Evolutionary conservation across 225 moss, liverwort and hornwort species (phyloP).

Genomic region (Straminergon stramineum): DNA sequence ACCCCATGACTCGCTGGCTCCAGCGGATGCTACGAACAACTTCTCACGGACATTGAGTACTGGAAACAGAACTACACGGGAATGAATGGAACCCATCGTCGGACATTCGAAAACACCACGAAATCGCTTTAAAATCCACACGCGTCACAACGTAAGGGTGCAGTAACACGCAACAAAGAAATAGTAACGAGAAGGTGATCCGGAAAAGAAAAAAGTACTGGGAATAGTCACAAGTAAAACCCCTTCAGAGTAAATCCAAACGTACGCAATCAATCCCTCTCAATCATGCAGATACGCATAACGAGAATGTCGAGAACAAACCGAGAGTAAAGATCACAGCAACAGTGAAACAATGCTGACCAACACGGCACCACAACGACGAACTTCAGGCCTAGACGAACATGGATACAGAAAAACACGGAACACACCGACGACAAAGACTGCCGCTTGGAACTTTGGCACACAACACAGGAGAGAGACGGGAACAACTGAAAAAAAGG

Average conservation of each 20-base stretch:
- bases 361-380: not conserved
- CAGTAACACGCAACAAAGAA: not conserved
- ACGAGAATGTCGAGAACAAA: not conserved
- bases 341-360: not conserved
- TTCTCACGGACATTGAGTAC: not conserved
- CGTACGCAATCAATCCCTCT: not conserved
- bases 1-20: not conserved
- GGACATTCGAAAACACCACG: not conserved
- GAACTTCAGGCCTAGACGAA: not conserved
- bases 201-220: not conserved
- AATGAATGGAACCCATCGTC: not conserved
- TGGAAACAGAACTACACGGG: not conserved
- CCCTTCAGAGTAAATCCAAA: not conserved
- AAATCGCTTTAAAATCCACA: not conserved
- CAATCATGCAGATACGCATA: not conserved
- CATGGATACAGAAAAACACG: not conserved
- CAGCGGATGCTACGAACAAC: not conserved
- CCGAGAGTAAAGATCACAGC: not conserved
- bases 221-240: not conserved
- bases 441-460: not conserved
- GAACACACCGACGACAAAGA: not conserved
- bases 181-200: not conserved
- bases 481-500: slow-evolving; percentile 1
- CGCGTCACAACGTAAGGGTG: not conserved
- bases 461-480: not conserved